Conservation (phyloP, 768 basidiomycete genomes). For the Lanmaoa pseudosensibilis region DNA sequence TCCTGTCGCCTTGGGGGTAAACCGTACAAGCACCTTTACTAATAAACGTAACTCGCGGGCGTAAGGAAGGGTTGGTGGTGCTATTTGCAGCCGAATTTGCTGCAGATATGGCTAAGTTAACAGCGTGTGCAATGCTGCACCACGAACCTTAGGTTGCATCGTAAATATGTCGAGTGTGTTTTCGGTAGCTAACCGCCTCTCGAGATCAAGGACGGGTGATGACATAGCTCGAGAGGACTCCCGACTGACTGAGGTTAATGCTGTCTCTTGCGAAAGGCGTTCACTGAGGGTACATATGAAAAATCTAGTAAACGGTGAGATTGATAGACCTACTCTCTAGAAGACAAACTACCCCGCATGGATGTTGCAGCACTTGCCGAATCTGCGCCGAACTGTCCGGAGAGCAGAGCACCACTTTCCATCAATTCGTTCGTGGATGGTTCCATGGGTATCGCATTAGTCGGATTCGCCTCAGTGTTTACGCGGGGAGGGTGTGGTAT, state of each 20-base stretch:
- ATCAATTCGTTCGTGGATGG: not conserved
- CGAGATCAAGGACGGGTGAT: conserved; percentile 73
- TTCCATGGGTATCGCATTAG: not conserved
- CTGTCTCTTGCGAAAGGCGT: conserved; percentile 60
- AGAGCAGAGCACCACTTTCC: conserved; percentile 10
- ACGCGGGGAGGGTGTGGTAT: not conserved
- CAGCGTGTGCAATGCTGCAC: not conserved
- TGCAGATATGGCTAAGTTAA: conserved; percentile 32
- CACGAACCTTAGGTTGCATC: conserved; percentile 82
- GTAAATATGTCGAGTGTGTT: conserved; percentile 91
- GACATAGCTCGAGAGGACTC: conserved; percentile 51
- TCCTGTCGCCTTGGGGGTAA: conserved; percentile 75
- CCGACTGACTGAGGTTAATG: conserved; percentile 52
- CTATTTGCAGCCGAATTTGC: conserved; percentile 90
- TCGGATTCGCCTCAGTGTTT: not conserved
- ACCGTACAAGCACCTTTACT: conserved; percentile 67
- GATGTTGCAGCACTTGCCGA: conserved; percentile 52
- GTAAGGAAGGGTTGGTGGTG: conserved; percentile 75
- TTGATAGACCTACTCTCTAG: conserved; percentile 50
- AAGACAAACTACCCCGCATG: conserved; percentile 49
- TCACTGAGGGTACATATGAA: conserved; percentile 41
- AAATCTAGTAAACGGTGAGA: not conserved
- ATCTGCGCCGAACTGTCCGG: conserved; percentile 23
- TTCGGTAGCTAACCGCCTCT: conserved; percentile 73
- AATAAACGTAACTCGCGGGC: conserved; percentile 74